Base-by-base conservation (phyloP, 352 stramenopile species). In the Phytophthora crassamura region DNA sequence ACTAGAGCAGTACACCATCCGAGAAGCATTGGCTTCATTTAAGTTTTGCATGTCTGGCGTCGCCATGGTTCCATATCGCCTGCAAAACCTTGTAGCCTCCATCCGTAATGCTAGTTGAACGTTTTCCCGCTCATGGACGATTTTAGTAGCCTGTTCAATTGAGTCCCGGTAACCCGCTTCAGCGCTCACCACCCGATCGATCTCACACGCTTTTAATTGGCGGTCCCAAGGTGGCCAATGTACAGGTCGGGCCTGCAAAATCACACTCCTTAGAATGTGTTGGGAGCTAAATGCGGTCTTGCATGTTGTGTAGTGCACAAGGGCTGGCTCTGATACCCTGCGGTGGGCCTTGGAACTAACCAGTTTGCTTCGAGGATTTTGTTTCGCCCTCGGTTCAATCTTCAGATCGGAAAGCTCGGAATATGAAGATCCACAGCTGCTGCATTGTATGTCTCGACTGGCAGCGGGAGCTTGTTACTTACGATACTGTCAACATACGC, bases 141-240 rank as follows among this genome's bases (percentile, higher is more conserved):
- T n/a, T 16, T 33, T 18, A 15, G 45, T 25, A 22, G 48, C 33
- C 11, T 50, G 20, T 4, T 5, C 36, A 1, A 36, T 14, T 4
- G 34, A 35, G 34, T 41, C 15, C 5, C 48, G 48, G 20, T 34
- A 55, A 7, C n/a, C 8, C 8, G 20, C 6, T 33, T 51, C 43
- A 8, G 10, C 9, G 15, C 10, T 51, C 11, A 11, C 43, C 14
- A 10, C 5, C 6, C 6, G 8, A 6, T 51, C 25, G 22, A 51
- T 51, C 38, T 51, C 43, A 39, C 14, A 3, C 10, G 9, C 20
- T 25, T 20, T 20, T 20, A 51, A 28, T 12, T 4, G 5, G 10
- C 15, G 43, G 18, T 51, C 22, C 43, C 43, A 51, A 11, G 43
- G 12, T 36, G 43, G 25, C 43, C 43, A 51, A 15, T 51, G 28